Evolutionary conservation across 805 yeast genomes (phyloP), one percentile per base, ranked within the genome.

Genomic region (Metschnikowia kunwiensis): DNA sequence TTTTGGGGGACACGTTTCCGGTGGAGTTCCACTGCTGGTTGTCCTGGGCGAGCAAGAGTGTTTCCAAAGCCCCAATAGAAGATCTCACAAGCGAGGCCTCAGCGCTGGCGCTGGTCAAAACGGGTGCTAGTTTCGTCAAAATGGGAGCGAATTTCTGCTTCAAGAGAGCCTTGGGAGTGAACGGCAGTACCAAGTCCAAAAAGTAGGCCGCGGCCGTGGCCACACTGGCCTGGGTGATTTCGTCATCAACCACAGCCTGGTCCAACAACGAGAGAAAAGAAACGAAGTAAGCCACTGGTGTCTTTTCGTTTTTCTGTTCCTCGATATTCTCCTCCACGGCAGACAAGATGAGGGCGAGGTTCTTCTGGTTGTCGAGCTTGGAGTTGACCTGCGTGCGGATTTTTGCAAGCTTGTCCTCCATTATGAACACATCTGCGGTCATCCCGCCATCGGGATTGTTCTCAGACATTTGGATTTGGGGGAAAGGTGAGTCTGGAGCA

Each of bases 261-360:
- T 86, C 94, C 40, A 93, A 66, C 18, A 93, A 64, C 1, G 96
- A 75, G 43, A 91, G 63, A 46, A 91, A 82, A 0, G 96, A 85
- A 12, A 89, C 80, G 51, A 88, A 80, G 60, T 93, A 93, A 0
- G 95, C 81, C 18, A 86, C 82, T 18, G 96, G 80, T 11, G 84
- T 70, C 40, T 67, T 70, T 30, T 72, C 71, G 33, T 76, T 76
- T 28, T 72, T 69, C 49, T 82, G 85, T 46, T 80, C 87, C 28
- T 73, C 70, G 28, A 93, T 73, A 49, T 86, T 86, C 50, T 86
- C 96, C 57, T 93, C 99, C 32, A 93, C 89, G 3, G 97, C 95
- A 15, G 82, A 74, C 32, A 93, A 70, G 38, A 91, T 80, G 18
- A 86, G 63, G 7, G 96, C 95, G 45, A 86, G 69, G 55, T 83